These are phyloP conservation scores for Diaporthe nobilis DNA, from an alignment of 2,329 filamentous ascomycete species.

Conservation along the genomic window DNA sequence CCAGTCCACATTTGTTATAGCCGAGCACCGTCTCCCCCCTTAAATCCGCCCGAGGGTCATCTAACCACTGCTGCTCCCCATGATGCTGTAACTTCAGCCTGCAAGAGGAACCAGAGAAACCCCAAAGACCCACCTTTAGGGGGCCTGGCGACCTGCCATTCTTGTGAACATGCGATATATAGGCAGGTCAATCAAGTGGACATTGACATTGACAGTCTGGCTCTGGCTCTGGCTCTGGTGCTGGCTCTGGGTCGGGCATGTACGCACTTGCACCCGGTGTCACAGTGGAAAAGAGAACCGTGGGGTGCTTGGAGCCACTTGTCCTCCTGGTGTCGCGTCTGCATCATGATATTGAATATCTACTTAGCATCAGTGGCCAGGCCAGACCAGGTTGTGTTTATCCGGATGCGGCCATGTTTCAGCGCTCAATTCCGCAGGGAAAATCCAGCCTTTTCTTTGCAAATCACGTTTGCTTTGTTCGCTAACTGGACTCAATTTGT, in stretches of 20 bases:
- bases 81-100: slow-evolving; percentile 12
- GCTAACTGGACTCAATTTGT: slow-evolving; percentile 23
- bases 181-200: neutral
- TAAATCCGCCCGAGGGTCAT: slow-evolving; percentile 28
- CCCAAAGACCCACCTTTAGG: slow-evolving; percentile 10
- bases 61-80: slow-evolving; percentile 20
- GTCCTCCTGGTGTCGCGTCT: slow-evolving; percentile 19
- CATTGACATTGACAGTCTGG: neutral
- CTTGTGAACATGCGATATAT: neutral
- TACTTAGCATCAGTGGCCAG: slow-evolving; percentile 1
- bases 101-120: slow-evolving; percentile 30
- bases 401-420: slow-evolving; percentile 38
- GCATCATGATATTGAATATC: slow-evolving; percentile 27
- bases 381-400: slow-evolving; percentile 29
- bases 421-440: slow-evolving; percentile 26
- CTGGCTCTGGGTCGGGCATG: slow-evolving; percentile 9
- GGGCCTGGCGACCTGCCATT: neutral
- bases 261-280: slow-evolving; percentile 16
- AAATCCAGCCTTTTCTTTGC: slow-evolving; percentile 18
- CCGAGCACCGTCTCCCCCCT: slow-evolving; percentile 5
- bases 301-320: slow-evolving; percentile 20
- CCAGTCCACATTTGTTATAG: slow-evolving; percentile 22
- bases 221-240: neutral
- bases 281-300: slow-evolving; percentile 3
- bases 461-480: slow-evolving; percentile 30